phyloP scores from a whole-genome alignment of 2,329 filamentous ascomycete species.

The Phoma sp. region DNA sequence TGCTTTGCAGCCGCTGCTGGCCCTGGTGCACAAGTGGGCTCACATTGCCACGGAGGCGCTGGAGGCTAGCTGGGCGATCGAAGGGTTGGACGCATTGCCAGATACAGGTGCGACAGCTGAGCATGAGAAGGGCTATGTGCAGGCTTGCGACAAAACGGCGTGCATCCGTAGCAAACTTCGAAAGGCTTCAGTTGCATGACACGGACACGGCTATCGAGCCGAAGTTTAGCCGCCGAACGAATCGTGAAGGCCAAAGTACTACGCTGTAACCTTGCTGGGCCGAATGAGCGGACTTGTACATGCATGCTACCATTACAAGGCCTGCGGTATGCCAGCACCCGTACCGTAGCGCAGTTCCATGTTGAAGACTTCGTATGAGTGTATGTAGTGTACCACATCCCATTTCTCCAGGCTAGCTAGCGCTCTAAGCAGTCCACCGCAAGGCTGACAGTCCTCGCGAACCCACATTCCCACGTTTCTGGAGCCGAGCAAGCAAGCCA shows the following conservation, averaged over 20 bases:
- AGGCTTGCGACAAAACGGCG: constrained; percentile 7
- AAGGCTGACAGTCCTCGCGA: constrained; percentile 20
- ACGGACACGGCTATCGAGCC: constrained; percentile 16
- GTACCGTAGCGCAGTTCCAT: not conserved
- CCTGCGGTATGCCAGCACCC: constrained; percentile 11
- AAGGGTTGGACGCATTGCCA: constrained; percentile 52
- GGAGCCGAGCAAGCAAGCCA: constrained; percentile 13
- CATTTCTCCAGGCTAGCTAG: constrained; percentile 19
- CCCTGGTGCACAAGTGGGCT: constrained; percentile 18
- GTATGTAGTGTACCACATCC: constrained; percentile 34
- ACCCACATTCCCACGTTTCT: constrained; percentile 1
- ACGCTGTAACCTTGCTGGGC: not conserved
- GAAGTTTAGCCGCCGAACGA: constrained; percentile 13
- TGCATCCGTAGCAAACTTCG: constrained; percentile 4
- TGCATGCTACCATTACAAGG: not conserved
- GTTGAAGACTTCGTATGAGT: constrained; percentile 29
- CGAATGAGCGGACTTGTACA: not conserved
- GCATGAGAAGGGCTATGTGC: constrained; percentile 43
- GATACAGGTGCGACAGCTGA: constrained; percentile 53
- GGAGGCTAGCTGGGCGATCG: constrained; percentile 33
- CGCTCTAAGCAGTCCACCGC: not conserved
- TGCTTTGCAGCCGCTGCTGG: constrained; percentile 27
- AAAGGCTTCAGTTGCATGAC: constrained; percentile 25
- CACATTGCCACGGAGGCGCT: constrained; percentile 31
- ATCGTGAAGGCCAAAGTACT: not conserved